These are phyloP conservation scores for Wallacemonas sp. DNA, from an alignment of 208 protist species.

Conservation along the genomic window DNA sequence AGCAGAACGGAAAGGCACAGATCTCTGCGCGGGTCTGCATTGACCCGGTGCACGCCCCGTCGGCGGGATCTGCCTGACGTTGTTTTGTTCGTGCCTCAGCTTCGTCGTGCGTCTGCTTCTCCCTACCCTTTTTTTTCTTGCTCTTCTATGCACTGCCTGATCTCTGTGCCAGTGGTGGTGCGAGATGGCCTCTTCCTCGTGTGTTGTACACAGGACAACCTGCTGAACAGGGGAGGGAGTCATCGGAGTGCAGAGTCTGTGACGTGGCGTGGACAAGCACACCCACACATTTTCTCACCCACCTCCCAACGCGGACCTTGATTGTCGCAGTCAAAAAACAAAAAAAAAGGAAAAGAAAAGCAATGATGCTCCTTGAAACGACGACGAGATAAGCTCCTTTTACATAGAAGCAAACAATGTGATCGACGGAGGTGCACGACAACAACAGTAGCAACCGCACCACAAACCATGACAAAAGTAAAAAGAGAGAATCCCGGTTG, in stretches of 20 bases:
- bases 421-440: no score
- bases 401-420: not conserved
- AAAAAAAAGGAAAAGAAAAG: not conserved
- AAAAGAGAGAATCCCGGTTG: no score
- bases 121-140: conserved; percentile 1
- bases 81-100: not conserved
- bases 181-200: not conserved
- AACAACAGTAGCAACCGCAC: no score
- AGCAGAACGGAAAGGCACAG: no score
- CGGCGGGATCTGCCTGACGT: not conserved
- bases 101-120: not conserved
- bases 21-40: no score
- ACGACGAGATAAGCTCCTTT: not conserved
- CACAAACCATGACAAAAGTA: no score
- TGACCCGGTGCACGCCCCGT: no score
- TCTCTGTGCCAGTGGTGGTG: not conserved
- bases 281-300: no score
- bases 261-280: no score
- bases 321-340: not conserved
- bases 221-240: no score
- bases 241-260: no score
- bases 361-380: not conserved
- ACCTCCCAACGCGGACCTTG: no score
- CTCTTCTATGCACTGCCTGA: conserved; percentile 3
- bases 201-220: conserved; percentile 11